Evolutionary conservation across 345 rosid species (phyloP).

Genomic region (Eucalyptus erythrocorys): DNA sequence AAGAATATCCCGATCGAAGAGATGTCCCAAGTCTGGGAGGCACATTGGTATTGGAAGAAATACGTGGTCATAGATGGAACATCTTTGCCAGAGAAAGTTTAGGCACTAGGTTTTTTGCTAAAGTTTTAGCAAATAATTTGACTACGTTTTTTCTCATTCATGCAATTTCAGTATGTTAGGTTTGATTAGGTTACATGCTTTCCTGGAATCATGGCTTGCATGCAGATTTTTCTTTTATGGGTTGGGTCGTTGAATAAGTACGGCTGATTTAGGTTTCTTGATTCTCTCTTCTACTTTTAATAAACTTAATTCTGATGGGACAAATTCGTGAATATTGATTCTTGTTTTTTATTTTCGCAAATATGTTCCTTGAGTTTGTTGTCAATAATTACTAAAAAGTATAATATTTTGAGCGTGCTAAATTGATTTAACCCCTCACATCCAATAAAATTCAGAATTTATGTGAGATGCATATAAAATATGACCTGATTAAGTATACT

Average conservation of each 20-base stretch:
- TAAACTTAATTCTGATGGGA: background rate
- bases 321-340: background rate
- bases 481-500: background rate
- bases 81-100: background rate
- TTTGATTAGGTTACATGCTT: background rate
- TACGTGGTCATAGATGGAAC: background rate
- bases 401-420: background rate
- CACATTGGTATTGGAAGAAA: slow-evolving; percentile 11
- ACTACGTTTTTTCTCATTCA: background rate
- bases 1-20: slow-evolving; percentile 18
- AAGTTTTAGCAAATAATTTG: background rate
- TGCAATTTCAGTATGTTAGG: background rate
- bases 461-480: background rate
- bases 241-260: background rate
- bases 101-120: background rate
- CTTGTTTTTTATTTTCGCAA: background rate
- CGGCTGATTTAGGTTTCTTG: background rate
- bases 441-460: background rate
- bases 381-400: background rate
- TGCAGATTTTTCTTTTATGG: background rate
- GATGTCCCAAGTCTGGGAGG: slow-evolving; percentile 12
- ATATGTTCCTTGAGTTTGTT: background rate
- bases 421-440: background rate
- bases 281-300: background rate
- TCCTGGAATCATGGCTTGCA: background rate